Percentiles rank a stretch among this genome's conserved stretches.
These are phyloP conservation scores for Aspergillus niger DNA, from an alignment of 2,329 filamentous ascomycete species.

Conservation along the genomic window DNA sequence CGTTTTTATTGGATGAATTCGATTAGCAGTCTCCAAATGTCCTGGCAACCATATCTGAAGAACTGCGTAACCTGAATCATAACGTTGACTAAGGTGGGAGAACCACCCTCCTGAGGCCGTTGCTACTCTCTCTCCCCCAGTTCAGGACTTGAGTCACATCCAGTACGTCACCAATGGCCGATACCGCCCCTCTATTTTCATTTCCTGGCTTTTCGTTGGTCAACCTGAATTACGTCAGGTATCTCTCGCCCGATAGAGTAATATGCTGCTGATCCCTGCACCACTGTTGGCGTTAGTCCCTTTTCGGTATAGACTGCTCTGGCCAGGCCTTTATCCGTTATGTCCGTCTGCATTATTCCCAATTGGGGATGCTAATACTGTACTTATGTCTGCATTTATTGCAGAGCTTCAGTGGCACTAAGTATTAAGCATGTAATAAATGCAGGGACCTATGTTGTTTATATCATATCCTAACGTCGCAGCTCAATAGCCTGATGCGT, in stretches of 20 bases:
- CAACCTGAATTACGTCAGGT: not conserved
- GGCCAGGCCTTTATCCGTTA: too few species aligned
- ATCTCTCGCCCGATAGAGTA: not conserved
- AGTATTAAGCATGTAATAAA: too few species aligned
- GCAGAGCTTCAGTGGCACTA: too few species aligned
- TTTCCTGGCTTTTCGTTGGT: slow-evolving; percentile 8
- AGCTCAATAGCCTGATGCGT: too few species aligned
- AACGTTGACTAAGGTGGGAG: not conserved
- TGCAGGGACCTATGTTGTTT: too few species aligned
- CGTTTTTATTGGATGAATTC: slow-evolving; percentile 7
- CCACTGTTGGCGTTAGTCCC: not conserved
- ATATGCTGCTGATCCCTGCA: not conserved
- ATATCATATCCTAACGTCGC: too few species aligned
- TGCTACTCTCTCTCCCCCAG: not conserved
- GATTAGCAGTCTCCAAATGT: not conserved
- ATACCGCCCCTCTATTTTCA: slow-evolving; percentile 12
- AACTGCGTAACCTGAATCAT: not conserved
- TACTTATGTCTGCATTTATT: too few species aligned
- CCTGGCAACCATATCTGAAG: not conserved
- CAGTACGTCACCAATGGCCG: not conserved
- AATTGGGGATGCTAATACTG: too few species aligned
- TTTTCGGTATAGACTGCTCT: not conserved
- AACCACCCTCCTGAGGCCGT: not conserved
- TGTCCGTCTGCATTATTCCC: too few species aligned
- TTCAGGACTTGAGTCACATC: slow-evolving; percentile 4